Conservation (phyloP, 225 moss, liverwort and hornwort genomes). For the Polytrichum commune region DNA sequence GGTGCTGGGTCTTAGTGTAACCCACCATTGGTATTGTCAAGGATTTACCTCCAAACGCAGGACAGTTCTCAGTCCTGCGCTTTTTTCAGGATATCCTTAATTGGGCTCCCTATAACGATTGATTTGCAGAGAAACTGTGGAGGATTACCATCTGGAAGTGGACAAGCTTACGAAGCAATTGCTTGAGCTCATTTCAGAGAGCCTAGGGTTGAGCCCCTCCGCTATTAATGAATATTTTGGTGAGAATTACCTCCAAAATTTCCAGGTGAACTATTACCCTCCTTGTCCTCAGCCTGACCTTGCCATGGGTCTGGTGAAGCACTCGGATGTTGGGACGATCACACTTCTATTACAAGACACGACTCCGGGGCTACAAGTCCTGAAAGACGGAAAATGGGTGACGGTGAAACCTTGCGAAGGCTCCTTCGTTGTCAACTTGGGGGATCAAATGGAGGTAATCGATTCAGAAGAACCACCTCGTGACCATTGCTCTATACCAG, state of each 20-base stretch:
- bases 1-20: not conserved
- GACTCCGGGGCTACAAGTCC: not conserved
- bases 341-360: not conserved
- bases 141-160: not conserved
- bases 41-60: not conserved
- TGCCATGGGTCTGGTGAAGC: not conserved
- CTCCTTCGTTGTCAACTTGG: not conserved
- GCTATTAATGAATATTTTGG: not conserved
- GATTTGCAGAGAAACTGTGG: not conserved
- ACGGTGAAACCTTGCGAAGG: not conserved
- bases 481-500: too few relatives aligned
- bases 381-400: not conserved
- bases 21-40: too few relatives aligned
- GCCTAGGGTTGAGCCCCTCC: not conserved
- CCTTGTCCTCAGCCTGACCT: not conserved
- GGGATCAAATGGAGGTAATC: not conserved
- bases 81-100: not conserved
- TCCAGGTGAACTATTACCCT: not conserved
- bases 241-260: not conserved
- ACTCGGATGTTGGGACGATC: not conserved
- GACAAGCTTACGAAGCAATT: not conserved
- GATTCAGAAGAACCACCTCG: too few relatives aligned
- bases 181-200: constrained; percentile 1
- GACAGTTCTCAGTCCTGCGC: not conserved
- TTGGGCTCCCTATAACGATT: not conserved